Evolutionary conservation across 2,329 filamentous ascomycete species (phyloP), one percentile per base, ranked within the genome.

Genomic region (Aspergillus unguis): DNA sequence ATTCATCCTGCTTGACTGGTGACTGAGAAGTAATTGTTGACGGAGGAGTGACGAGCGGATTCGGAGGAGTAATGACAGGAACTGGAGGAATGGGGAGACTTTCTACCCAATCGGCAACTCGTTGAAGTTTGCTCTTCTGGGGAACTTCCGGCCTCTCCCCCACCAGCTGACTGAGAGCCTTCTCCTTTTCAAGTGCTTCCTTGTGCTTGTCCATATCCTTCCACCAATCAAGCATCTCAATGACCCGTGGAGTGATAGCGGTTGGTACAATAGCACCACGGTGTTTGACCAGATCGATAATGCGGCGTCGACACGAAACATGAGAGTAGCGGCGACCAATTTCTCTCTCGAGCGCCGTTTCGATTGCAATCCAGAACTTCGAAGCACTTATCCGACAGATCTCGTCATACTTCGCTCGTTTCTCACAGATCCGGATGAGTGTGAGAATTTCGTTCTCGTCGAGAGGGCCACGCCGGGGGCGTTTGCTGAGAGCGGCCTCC

Each of bases 231-330:
- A 61, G 36, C 9, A 48, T 40, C 6, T 31, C 27, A 3, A 40
- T 17, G 11, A 61, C 36, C 6, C 54, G 43, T 4, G 48, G 41
- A 6, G 17, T 17, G 17, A 17, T 17, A 17, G n/a, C 51, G 44
- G 10, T 48, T 44, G 4, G 45, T 47, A 40, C 52, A 57, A 27
- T 44, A 57, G 17, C 28, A 35, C 48, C 51, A 6, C 56, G 52
- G 29, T 60, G 55, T n/a, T 35, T 28, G 28, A 62, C 50, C 36
- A 58, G 53, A 17, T 55, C 53, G 2, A 40, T 42, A 31, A 67
- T 63, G 23, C 61, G 60, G 26, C 64, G 62, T 5, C 59, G 62
- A 37, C 65, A 67, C 3, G 65, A 67, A 33, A 62, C 60, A 62
- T 63, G 65, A 0, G 65, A 66, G 35, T 67, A 67, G 8, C 49